Evolutionary conservation across 129 eudicot genomes (phyloP).

Genomic region (Helichrysum umbraculigerum): DNA sequence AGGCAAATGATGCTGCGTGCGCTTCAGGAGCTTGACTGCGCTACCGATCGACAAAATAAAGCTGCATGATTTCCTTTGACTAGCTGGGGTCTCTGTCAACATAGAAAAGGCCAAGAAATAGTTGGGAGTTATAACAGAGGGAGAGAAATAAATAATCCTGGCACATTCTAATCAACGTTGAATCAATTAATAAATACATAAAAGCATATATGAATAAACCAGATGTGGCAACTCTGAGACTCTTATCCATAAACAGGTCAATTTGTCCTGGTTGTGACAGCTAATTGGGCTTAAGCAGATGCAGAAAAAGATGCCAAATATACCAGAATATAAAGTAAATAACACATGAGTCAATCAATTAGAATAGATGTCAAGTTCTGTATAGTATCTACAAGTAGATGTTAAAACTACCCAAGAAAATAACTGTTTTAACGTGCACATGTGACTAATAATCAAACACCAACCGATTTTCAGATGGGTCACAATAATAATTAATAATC

Average conservation of each 20-base stretch:
- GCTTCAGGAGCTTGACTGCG: conserved; percentile 97
- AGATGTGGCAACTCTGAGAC: not conserved
- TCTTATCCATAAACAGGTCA: not conserved
- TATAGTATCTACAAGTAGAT: conserved; percentile 2
- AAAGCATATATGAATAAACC: not conserved
- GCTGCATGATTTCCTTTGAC: conserved; percentile 97
- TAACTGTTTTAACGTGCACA: not conserved
- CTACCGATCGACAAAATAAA: conserved; percentile 87
- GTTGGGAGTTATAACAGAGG: not conserved
- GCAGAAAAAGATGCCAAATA: conserved; percentile 7
- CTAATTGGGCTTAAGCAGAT: not conserved
- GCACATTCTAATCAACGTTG: not conserved
- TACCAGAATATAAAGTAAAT: not conserved
- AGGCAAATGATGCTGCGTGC: conserved; percentile 93
- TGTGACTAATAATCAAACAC: conserved; percentile 40
- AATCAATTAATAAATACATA: not conserved
- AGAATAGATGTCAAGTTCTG: not conserved
- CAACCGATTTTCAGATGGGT: conserved; percentile 93
- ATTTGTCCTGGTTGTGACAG: not conserved
- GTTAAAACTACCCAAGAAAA: not conserved
- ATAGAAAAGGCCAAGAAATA: not conserved
- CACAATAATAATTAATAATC: conserved; percentile 80
- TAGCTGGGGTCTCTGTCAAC: conserved; percentile 75
- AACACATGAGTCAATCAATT: not conserved
- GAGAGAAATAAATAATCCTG: not conserved